Conservation (phyloP, 805 yeast species). For the Pichia insulana region DNA sequence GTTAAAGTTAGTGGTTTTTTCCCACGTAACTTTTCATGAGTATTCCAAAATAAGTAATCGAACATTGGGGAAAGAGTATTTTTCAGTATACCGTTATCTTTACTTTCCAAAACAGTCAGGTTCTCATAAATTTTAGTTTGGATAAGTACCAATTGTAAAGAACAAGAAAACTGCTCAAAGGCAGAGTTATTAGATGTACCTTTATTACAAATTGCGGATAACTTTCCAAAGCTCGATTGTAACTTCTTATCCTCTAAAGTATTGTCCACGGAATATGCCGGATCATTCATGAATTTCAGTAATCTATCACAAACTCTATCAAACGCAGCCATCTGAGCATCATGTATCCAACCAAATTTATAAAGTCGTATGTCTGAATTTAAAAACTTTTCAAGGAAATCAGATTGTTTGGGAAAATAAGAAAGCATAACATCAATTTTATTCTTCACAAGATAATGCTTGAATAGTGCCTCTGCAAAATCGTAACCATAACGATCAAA, state of each 20-base stretch:
- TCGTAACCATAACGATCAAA: conserved; percentile 55
- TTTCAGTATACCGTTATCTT: too few species aligned
- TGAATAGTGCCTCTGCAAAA: conserved; percentile 60
- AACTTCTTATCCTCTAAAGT: conserved; percentile 39
- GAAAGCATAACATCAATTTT: conserved; percentile 46
- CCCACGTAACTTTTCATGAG: not conserved
- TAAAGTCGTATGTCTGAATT: conserved; percentile 34
- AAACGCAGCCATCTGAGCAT: conserved; percentile 45
- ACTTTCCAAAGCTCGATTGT: conserved; percentile 63
- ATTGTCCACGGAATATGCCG: conserved; percentile 31
- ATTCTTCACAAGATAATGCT: conserved; percentile 44
- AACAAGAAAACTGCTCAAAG: not conserved
- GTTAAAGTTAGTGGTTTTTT: not conserved
- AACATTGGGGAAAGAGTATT: not conserved
- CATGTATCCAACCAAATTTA: conserved; percentile 64
- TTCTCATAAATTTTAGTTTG: conserved; percentile 5
- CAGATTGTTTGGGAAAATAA: conserved; percentile 45
- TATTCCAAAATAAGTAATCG: not conserved
- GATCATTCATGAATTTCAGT: conserved; percentile 31
- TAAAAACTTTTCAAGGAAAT: conserved; percentile 45
- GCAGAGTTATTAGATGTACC: not conserved
- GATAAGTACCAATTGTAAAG: conserved; percentile 1
- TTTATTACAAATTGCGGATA: conserved; percentile 39
- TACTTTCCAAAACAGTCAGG: too few species aligned
- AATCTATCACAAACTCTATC: conserved; percentile 35